Conservation (phyloP, 2,329 filamentous ascomycete species). For the Neurospora sp. region DNA sequence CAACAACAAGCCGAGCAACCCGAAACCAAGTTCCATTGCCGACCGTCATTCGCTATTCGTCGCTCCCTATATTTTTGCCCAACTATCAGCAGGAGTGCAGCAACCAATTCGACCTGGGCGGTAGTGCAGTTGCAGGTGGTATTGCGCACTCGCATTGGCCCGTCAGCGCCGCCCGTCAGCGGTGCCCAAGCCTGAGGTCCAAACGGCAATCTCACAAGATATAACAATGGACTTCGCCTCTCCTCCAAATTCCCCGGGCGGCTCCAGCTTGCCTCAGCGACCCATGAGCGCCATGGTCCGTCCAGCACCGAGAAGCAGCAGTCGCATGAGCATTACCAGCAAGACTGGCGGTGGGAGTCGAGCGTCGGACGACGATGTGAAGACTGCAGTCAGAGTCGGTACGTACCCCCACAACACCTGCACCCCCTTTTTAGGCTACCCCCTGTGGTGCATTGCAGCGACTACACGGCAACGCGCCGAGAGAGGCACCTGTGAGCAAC, state of each 20-base stretch:
- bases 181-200: neutral
- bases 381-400: conserved; percentile 95
- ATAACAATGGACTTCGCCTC: conserved; percentile 28
- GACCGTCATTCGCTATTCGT: neutral
- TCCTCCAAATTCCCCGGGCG: conserved; percentile 56
- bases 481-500: neutral
- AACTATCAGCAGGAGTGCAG: neutral
- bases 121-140: neutral
- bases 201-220: neutral
- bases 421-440: neutral
- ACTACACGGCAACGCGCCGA: neutral
- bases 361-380: conserved; percentile 80
- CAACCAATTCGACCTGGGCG: neutral
- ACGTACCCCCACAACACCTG: conserved; percentile 26
- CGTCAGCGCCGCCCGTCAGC: neutral
- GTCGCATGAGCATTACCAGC: conserved; percentile 76
- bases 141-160: neutral
- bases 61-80: neutral
- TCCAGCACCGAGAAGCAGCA: conserved; percentile 63
- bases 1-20: neutral
- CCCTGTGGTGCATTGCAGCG: neutral
- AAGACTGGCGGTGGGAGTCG: conserved; percentile 68
- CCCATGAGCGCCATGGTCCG: conserved; percentile 76
- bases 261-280: conserved; percentile 44
- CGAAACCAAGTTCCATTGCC: neutral